Base-by-base conservation (phyloP, 2,329 filamentous ascomycete species). In the Tricladium varicosporioides region DNA sequence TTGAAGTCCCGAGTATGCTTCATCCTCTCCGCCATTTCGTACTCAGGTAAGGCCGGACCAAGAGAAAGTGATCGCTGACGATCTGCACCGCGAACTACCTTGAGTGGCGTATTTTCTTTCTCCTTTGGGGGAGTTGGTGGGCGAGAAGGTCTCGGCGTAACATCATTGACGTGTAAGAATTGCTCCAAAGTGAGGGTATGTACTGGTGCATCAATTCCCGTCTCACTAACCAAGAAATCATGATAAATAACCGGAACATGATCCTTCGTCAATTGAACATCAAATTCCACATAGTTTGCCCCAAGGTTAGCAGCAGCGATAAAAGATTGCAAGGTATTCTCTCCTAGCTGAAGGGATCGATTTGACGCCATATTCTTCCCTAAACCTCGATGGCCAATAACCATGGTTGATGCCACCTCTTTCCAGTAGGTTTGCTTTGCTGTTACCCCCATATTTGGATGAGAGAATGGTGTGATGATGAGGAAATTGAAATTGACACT, bases 161-260 rank as follows among this genome's bases (percentile, higher is more conserved):
- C 70, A 61, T 76, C 78, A 68, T 85, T 75, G 66, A 96, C 87
- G 70, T 96, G 91, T 16, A 97, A 80, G 70, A 97, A 97, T 78
- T 97, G 94, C 69, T 99, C 93, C 3, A 97, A 76, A 0, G 94
- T 99, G 62, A 99, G 78, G 0, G 91, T 96, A 70, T 99, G 94
- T 1, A 99, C 93, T 0, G 94, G 94, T 0, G 94, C 94, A 69
- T 99, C 94, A 53, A 97, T 94, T 9, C 95, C 94, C 0, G 94
- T 97, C 74, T 99, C 94, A 70, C 92, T 96, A 71, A 99, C 94
- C 13, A 97, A 80, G 69, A 99, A 99, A 72, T 99, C 94, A 70
- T 99, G 94, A 70, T 99, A 99, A 67, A 99, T 96, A 63, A 99
- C 93, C 0, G 94, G 94, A 1, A 99, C 92, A 67, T 95, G 92